These are phyloP conservation scores for Apiospora arundinis DNA, from an alignment of 2,329 filamentous ascomycete species.

Conservation along the genomic window DNA sequence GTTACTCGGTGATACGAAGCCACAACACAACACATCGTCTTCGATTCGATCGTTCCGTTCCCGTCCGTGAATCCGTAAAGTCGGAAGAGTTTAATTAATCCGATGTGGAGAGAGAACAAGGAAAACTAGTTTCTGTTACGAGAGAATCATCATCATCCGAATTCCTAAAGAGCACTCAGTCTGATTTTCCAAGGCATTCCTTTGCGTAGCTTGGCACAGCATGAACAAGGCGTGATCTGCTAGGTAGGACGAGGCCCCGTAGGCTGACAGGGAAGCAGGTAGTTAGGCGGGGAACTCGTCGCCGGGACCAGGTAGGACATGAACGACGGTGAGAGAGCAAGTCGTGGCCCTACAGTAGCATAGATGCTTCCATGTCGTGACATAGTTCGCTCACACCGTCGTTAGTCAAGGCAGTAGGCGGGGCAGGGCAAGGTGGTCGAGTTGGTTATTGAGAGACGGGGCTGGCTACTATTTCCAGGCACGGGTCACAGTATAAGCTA, in stretches of 20 bases:
- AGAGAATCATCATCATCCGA: neutral
- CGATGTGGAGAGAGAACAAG: neutral
- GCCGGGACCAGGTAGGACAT: neutral
- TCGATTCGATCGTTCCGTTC: conserved; percentile 2
- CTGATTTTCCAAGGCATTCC: neutral
- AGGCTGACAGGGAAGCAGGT: neutral
- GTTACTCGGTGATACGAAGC: conserved; percentile 9
- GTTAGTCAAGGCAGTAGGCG: neutral
- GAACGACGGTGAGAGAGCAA: neutral
- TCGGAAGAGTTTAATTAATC: conserved; percentile 1
- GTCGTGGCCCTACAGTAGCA: conserved; percentile 6
- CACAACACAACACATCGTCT: neutral
- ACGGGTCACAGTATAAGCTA: conserved; percentile 1
- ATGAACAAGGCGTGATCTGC: neutral
- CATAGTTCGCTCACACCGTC: neutral
- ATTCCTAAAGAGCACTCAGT: neutral
- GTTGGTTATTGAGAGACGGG: neutral
- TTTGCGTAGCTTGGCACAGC: neutral
- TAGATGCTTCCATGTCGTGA: neutral
- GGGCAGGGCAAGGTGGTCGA: neutral
- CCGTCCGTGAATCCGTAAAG: neutral
- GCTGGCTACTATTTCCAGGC: neutral
- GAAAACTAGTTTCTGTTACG: neutral
- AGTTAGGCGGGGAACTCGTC: neutral
- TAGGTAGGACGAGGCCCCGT: neutral